These are phyloP conservation scores for Cercospora nicotianae DNA, from an alignment of 2,329 filamentous ascomycete genomes.

Conservation along the genomic window DNA sequence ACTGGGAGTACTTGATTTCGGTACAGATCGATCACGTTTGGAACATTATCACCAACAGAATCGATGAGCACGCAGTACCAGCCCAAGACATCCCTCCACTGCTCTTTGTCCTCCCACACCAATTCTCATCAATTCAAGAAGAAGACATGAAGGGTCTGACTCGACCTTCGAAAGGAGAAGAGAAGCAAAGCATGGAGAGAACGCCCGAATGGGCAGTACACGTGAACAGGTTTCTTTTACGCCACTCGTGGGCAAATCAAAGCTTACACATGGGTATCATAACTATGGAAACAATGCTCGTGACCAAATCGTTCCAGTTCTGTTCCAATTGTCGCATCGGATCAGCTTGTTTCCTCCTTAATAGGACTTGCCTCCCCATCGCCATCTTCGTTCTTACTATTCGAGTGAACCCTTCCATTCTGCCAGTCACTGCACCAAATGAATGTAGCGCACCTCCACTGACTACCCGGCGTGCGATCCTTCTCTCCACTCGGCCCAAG, in stretches of 20 bases:
- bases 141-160: not conserved
- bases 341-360: not conserved
- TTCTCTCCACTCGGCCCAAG: conserved; percentile 82
- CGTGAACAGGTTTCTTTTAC: not conserved
- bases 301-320: not conserved
- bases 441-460: conserved; percentile 88
- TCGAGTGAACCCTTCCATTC: conserved; percentile 13
- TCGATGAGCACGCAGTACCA: not conserved
- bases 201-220: not conserved
- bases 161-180: not conserved
- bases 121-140: not conserved
- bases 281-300: not conserved
- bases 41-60: not conserved
- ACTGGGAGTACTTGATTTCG: not conserved
- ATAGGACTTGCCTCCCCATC: conserved; percentile 9
- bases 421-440: conserved; percentile 66
- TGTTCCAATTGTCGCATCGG: not conserved
- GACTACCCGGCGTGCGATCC: conserved; percentile 65
- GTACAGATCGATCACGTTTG: not conserved
- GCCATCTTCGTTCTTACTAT: conserved; percentile 2
- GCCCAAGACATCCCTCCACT: not conserved
- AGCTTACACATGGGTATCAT: not conserved
- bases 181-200: not conserved
- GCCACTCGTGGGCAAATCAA: not conserved
- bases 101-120: not conserved